Conservation (phyloP, 768 basidiomycete species). For the Collybia nuda region DNA sequence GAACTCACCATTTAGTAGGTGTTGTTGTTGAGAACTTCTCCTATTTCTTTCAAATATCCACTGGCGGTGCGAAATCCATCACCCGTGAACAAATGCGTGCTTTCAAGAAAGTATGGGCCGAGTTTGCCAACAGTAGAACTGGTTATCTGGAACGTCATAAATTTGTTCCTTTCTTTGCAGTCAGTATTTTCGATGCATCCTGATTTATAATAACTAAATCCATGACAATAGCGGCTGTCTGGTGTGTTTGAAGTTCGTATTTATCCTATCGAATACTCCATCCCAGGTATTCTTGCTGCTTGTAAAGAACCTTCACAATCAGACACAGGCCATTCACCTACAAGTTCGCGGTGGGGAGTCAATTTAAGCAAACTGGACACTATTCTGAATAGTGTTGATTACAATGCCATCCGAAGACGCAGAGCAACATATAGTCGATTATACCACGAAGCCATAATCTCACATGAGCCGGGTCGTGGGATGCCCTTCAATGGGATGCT, state of each 20-base stretch:
- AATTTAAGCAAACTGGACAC: constrained; percentile 63
- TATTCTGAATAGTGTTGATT: constrained; percentile 66
- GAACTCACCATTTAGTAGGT: constrained; percentile 36
- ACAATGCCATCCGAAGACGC: constrained; percentile 57
- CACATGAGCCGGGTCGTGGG: constrained; percentile 69
- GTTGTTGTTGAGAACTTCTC: constrained; percentile 95
- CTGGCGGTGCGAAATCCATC: constrained; percentile 77
- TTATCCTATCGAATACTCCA: constrained; percentile 70
- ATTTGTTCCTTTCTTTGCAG: constrained; percentile 80
- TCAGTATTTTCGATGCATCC: constrained; percentile 37
- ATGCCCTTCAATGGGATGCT: constrained; percentile 94
- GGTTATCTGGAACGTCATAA: constrained; percentile 71
- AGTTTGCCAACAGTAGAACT: constrained; percentile 75
- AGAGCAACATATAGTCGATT: constrained; percentile 72
- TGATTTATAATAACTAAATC: background rate
- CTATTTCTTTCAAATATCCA: constrained; percentile 88
- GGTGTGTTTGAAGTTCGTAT: constrained; percentile 89
- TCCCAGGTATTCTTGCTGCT: constrained; percentile 56
- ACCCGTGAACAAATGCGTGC: constrained; percentile 89
- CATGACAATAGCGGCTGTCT: constrained; percentile 61
- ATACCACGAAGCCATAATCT: constrained; percentile 83
- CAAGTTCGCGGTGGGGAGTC: constrained; percentile 41
- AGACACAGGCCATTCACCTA: constrained; percentile 18
- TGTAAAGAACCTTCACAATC: constrained; percentile 39
- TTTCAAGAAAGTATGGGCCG: constrained; percentile 94